Base-by-base conservation (phyloP, 306 rosid genomes). In the Hylodesmum podocarpum region DNA sequence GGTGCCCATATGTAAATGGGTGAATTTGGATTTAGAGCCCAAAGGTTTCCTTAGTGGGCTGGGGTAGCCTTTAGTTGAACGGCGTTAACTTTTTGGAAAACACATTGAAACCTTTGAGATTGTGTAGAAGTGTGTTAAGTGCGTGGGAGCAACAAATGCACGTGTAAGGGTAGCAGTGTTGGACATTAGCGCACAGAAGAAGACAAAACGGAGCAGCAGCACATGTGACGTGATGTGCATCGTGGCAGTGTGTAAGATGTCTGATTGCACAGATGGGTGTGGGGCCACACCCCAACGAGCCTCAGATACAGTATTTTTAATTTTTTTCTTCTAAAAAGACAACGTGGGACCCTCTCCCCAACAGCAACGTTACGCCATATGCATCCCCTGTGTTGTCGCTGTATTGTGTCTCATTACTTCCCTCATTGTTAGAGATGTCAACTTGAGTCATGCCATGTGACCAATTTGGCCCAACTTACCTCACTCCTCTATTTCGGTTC, bases 171-270 rank as follows among this genome's bases (percentile, higher is more conserved):
- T 31, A 14, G 3, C 19, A 54, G 15, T 58, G 51, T 49, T 63
- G 81, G 80, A 80, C 24, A 55, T 49, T 59, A 58, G 72, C 31
- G 76, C 62, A 55, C 13, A 53, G 73, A 69, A 67, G 54, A 74
- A 46, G 36, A 78, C 78, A 76, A 66, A 51, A 9, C 27, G n/a
- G 70, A 54, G 79, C 72, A 79, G 77, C 72, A 25, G 84, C 86
- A 79, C 89, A 81, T 87, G 92, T 67, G 88, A 77, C 49, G 77
- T 47, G 72, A 77, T 54, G 54, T 70, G 85, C 57, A 83, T 53
- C 66, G 85, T 58, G 53, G 84, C 88, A 62, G 84, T 1, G 79
- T 33, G 65, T 84, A 19, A 78, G 63, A n/a, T n/a, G n/a, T n/a
- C 40, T 8, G 70, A 9, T 50, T 79, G 39, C 1, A 66, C 78